Conservation (phyloP, 331 rosid genomes). For the Telfairia occidentalis region DNA sequence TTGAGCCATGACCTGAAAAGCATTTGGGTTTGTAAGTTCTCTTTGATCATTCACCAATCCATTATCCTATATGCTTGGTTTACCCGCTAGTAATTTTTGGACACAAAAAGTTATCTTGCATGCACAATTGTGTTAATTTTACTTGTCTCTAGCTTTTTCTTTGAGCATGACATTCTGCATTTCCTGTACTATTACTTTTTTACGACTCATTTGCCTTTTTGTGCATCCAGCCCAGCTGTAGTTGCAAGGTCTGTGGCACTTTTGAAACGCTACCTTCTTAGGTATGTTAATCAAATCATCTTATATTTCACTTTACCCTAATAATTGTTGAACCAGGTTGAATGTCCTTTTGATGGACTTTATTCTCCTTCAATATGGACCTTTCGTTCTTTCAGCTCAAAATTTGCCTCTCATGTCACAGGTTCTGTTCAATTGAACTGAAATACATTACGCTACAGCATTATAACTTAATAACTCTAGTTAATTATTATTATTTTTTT, state of each 20-base stretch:
- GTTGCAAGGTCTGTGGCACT: slow-evolving; percentile 94
- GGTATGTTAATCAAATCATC: slow-evolving; percentile 36
- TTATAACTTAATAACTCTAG: neutral
- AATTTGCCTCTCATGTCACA: neutral
- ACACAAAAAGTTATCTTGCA: neutral
- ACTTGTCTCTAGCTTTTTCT: neutral
- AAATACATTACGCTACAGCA: neutral
- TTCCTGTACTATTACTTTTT: slow-evolving; percentile 4
- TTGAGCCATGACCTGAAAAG: neutral
- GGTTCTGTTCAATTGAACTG: neutral
- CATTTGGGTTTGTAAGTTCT: neutral
- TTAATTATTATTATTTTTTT: neutral
- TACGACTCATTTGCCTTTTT: slow-evolving; percentile 23
- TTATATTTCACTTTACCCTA: neutral
- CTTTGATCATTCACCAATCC: neutral
- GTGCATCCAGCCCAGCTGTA: slow-evolving; percentile 83
- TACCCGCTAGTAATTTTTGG: neutral
- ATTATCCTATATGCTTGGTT: neutral
- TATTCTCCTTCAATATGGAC: neutral
- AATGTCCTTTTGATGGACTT: neutral
- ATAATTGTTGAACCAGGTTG: neutral
- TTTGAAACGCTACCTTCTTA: slow-evolving; percentile 77
- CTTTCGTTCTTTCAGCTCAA: neutral
- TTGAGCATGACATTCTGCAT: neutral
- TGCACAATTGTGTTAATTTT: neutral